Evolutionary conservation across 2,329 filamentous ascomycete species (phyloP).

Genomic region (Aspergillus quadricinctus): DNA sequence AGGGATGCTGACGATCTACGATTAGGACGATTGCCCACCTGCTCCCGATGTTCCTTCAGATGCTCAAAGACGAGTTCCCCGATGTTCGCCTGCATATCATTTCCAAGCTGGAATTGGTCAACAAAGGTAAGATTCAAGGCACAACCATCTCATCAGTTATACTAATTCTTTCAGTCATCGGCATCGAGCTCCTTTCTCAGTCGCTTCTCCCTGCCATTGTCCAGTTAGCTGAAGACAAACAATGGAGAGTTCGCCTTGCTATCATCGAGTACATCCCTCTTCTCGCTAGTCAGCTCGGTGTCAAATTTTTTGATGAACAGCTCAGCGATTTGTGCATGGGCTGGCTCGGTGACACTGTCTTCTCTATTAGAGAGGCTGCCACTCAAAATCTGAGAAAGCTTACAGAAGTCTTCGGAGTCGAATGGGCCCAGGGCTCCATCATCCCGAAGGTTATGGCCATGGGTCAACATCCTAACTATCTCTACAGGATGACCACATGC

Average conservation of each 20-base stretch:
- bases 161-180: slow-evolving; percentile 64
- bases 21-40: slow-evolving; percentile 88
- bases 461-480: slow-evolving; percentile 97
- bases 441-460: slow-evolving; percentile 98
- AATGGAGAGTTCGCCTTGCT: slow-evolving; percentile 94
- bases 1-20: slow-evolving; percentile 9
- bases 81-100: slow-evolving; percentile 98
- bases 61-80: slow-evolving; percentile 99
- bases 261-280: slow-evolving; percentile 99
- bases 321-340: slow-evolving; percentile 94
- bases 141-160: neutral
- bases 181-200: slow-evolving; percentile 93
- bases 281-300: slow-evolving; percentile 88
- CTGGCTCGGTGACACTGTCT: slow-evolving; percentile 97
- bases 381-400: slow-evolving; percentile 98
- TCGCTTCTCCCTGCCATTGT: slow-evolving; percentile 96
- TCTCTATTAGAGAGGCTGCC: slow-evolving; percentile 95
- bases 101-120: slow-evolving; percentile 97
- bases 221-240: slow-evolving; percentile 96
- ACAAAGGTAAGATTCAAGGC: slow-evolving; percentile 64
- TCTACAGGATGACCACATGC: slow-evolving; percentile 99
- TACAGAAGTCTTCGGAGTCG: slow-evolving; percentile 95
- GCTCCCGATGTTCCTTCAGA: slow-evolving; percentile 96
- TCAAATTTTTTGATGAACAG: slow-evolving; percentile 98
- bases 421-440: slow-evolving; percentile 95